phyloP scores from a whole-genome alignment of 768 basidiomycete species.

The Candolleomyces efflorescens region DNA sequence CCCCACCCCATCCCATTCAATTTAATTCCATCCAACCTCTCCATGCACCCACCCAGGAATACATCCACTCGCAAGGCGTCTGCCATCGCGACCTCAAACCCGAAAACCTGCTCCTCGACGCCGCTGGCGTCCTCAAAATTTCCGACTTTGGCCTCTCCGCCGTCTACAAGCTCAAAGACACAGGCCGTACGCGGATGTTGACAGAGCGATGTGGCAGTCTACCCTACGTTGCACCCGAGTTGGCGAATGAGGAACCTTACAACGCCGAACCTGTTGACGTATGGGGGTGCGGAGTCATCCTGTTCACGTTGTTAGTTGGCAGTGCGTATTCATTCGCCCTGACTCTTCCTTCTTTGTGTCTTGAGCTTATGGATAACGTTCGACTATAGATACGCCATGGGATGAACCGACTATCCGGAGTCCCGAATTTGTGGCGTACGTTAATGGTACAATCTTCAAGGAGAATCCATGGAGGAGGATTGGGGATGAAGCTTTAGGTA shows the following conservation, averaged over 20 bases:
- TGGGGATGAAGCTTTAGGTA: slow-evolving; percentile 54
- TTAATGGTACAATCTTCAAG: slow-evolving; percentile 66
- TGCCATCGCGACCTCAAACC: slow-evolving; percentile 98
- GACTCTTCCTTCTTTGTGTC: not conserved
- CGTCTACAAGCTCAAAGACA: slow-evolving; percentile 81
- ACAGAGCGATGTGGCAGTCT: slow-evolving; percentile 87
- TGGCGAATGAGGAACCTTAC: slow-evolving; percentile 67
- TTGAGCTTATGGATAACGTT: not conserved
- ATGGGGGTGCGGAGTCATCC: slow-evolving; percentile 94
- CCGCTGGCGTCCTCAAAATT: slow-evolving; percentile 82
- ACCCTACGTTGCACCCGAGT: slow-evolving; percentile 94
- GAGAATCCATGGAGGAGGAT: slow-evolving; percentile 81
- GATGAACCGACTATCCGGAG: slow-evolving; percentile 84
- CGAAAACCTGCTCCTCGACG: slow-evolving; percentile 88
- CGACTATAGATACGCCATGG: slow-evolving; percentile 97
- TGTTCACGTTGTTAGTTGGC: slow-evolving; percentile 86
- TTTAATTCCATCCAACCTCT: not conserved
- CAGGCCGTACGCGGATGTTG: slow-evolving; percentile 70
- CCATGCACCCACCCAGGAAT: slow-evolving; percentile 53
- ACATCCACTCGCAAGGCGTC: slow-evolving; percentile 85
- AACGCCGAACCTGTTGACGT: slow-evolving; percentile 91
- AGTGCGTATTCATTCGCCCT: slow-evolving; percentile 50
- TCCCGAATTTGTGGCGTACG: slow-evolving; percentile 75
- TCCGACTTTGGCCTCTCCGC: slow-evolving; percentile 94
- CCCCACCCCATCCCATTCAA: too few species aligned